These are phyloP conservation scores for Xerocomus spinulosus DNA, from an alignment of 768 basidiomycete species.

Conservation along the genomic window DNA sequence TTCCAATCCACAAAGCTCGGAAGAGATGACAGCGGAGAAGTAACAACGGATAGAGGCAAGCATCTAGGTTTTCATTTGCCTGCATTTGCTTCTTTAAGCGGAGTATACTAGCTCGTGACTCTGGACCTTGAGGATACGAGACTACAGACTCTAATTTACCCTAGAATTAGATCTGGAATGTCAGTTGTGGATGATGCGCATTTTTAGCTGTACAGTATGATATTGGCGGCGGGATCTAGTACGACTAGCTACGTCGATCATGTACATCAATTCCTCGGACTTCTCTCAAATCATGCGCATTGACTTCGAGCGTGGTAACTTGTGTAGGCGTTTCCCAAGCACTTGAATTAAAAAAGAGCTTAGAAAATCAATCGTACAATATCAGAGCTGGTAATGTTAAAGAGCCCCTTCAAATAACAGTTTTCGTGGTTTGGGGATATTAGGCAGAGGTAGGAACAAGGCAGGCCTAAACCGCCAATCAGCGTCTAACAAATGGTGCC, in stretches of 20 bases:
- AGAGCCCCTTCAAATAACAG: constrained; percentile 35
- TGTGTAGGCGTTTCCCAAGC: too few species aligned
- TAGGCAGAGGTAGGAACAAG: constrained; percentile 29
- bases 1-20: constrained; percentile 3
- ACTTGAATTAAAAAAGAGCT: too few species aligned
- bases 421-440: constrained; percentile 33
- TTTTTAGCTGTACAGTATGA: background rate
- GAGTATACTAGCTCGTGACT: too few species aligned
- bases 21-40: constrained; percentile 17
- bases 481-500: constrained; percentile 1
- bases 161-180: background rate
- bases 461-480: constrained; percentile 30
- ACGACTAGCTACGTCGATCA: too few species aligned
- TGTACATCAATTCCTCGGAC: too few species aligned
- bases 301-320: too few species aligned
- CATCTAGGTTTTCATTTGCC: background rate
- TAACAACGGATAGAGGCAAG: background rate
- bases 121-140: background rate
- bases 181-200: too few species aligned
- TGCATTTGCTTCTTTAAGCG: too few species aligned
- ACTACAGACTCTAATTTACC: background rate
- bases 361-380: too few species aligned
- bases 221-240: too few species aligned
- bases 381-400: background rate
- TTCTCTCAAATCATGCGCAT: too few species aligned